Evolutionary conservation across 75 land plant genomes (phyloP).

Genomic region (Ceratopteris richardii): DNA sequence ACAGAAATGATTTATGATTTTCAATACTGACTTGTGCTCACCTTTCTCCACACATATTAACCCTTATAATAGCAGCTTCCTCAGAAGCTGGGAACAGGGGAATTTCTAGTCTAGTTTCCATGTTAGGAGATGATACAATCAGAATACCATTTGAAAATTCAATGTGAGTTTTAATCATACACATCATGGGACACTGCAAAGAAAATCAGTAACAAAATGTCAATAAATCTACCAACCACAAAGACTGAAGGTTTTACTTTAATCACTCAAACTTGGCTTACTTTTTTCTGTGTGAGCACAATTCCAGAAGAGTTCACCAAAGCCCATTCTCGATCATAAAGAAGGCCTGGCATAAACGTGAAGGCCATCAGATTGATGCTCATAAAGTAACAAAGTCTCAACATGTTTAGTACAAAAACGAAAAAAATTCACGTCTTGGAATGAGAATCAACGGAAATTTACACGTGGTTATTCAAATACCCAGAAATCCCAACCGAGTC

Average conservation of each 20-base stretch:
- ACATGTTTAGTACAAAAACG: too few relatives aligned
- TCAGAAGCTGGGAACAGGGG: slow-evolving; percentile 19
- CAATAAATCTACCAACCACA: too few relatives aligned
- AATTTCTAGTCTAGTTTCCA: slow-evolving; percentile 40
- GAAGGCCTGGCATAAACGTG: slow-evolving; percentile 44
- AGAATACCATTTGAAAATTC: slow-evolving; percentile 37
- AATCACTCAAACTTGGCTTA: slow-evolving; percentile 10
- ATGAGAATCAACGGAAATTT: too few relatives aligned
- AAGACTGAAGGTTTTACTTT: too few relatives aligned
- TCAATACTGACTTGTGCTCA: too few relatives aligned
- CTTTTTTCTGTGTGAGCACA: slow-evolving; percentile 88
- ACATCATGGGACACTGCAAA: slow-evolving; percentile 45
- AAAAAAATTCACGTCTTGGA: too few relatives aligned
- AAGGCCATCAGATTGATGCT: neutral
- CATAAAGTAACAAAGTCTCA: too few relatives aligned
- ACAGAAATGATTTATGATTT: too few relatives aligned
- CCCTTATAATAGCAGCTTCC: slow-evolving; percentile 20
- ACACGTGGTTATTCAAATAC: too few relatives aligned
- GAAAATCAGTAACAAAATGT: neutral
- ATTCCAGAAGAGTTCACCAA: slow-evolving; percentile 51
- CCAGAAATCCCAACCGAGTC: too few relatives aligned
- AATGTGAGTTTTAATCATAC: slow-evolving; percentile 48
- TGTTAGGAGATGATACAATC: slow-evolving; percentile 51
- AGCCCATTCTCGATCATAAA: slow-evolving; percentile 89
- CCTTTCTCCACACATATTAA: slow-evolving; percentile 66